These are phyloP conservation scores for Davidsoniella neocaledoniae DNA, from an alignment of 2,329 filamentous ascomycete genomes.

Conservation along the genomic window DNA sequence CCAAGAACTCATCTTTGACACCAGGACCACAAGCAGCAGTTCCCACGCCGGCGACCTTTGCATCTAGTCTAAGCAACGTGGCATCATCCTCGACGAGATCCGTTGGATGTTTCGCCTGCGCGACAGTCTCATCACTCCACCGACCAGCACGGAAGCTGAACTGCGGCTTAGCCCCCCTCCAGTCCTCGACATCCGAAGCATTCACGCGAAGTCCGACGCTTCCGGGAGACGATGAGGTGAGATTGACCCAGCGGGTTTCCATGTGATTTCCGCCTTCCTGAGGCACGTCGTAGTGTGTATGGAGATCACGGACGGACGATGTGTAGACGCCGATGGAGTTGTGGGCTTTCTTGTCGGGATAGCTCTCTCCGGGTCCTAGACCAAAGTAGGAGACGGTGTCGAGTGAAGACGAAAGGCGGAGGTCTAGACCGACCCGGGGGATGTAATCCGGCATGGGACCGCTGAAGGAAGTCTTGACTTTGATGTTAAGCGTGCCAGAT, in stretches of 20 bases:
- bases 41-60: conserved; percentile 31
- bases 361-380: conserved; percentile 48
- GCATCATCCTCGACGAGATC: conserved; percentile 38
- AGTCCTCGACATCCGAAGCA: conserved; percentile 16
- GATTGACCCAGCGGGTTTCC: conserved; percentile 40
- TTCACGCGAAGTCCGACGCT: conserved; percentile 16
- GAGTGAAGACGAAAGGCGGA: conserved; percentile 22
- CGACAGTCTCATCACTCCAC: conserved; percentile 34
- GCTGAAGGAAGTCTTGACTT: conserved; percentile 29
- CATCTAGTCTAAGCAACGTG: conserved; percentile 27
- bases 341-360: conserved; percentile 46
- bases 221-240: no score
- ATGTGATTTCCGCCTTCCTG: conserved; percentile 51
- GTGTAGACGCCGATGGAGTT: conserved; percentile 38
- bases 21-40: conserved; percentile 32
- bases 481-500: conserved; percentile 28
- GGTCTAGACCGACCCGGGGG: conserved; percentile 45
- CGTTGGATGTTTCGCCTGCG: conserved; percentile 44
- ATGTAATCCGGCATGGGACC: conserved; percentile 36
- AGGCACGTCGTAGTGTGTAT: conserved; percentile 47
- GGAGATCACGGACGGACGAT: conserved; percentile 31
- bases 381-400: conserved; percentile 44
- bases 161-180: not conserved
- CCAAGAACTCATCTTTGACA: conserved; percentile 28
- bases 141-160: conserved; percentile 36